Conservation (phyloP, 352 stramenopile genomes). For the Phytophthora hybrid region DNA sequence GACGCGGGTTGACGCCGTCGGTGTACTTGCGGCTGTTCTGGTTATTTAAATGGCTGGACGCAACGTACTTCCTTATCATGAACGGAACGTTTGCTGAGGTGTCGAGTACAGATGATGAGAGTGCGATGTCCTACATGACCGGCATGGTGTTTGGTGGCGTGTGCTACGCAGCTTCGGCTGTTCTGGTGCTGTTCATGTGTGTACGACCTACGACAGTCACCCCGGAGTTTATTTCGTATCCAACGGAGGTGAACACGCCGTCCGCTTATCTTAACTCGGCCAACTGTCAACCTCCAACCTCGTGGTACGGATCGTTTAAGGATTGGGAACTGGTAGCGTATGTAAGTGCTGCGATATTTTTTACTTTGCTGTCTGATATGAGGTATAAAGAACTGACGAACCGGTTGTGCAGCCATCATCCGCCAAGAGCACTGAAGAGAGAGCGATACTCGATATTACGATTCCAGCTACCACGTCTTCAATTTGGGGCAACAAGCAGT, state of each 20-base stretch:
- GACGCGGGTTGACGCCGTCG: conserved; percentile 64
- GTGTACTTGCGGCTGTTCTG: conserved; percentile 68
- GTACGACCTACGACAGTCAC: conserved; percentile 59
- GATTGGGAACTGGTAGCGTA: conserved; percentile 46
- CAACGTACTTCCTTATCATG: conserved; percentile 54
- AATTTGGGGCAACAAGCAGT: conserved; percentile 76
- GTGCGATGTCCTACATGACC: conserved; percentile 8
- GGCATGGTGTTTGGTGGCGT: conserved; percentile 44
- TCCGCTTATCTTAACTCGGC: conserved; percentile 66
- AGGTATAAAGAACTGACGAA: not conserved
- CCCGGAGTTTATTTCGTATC: conserved; percentile 55
- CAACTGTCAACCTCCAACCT: conserved; percentile 47
- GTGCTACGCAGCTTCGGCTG: conserved; percentile 48
- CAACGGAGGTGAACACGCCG: conserved; percentile 58
- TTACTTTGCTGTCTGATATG: not conserved
- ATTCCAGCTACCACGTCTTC: conserved; percentile 76
- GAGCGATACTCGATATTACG: conserved; percentile 54
- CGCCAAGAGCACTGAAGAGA: conserved; percentile 27
- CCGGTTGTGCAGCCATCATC: conserved; percentile 27
- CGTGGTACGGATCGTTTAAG: conserved; percentile 66
- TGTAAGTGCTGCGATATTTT: conserved; percentile 22
- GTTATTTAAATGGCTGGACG: conserved; percentile 63
- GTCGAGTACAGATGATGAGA: not conserved
- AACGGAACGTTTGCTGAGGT: conserved; percentile 35
- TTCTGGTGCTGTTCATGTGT: conserved; percentile 65